A percentile compares a stretch with the other conserved stretches of the same genome.
Conservation (phyloP, 441 rosid species). For the Daphne laureola region DNA sequence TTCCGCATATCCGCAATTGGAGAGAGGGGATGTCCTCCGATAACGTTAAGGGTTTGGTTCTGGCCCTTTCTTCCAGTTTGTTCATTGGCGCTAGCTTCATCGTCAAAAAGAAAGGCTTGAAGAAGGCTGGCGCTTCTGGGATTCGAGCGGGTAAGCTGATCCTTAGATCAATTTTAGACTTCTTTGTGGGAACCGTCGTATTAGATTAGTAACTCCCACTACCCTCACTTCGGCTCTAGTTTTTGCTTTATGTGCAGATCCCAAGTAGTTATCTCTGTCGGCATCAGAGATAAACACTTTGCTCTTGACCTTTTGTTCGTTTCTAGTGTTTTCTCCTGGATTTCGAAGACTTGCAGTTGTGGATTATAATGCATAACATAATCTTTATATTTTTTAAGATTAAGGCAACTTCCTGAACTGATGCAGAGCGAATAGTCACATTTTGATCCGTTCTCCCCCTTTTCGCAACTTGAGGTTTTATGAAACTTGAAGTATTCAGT, state of each 20-base stretch:
- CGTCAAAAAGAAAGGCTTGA: conserved; percentile 50
- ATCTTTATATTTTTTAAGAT: too few species aligned
- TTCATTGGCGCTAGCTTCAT: conserved; percentile 62
- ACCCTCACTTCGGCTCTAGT: not conserved
- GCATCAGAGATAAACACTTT: too few species aligned
- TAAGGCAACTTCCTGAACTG: too few species aligned
- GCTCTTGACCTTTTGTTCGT: too few species aligned
- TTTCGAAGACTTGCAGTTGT: too few species aligned
- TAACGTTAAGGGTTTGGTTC: conserved; percentile 48
- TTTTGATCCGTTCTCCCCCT: too few species aligned
- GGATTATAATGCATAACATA: too few species aligned
- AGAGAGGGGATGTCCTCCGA: conserved; percentile 45
- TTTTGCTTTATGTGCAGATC: not conserved
- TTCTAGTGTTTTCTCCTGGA: too few species aligned
- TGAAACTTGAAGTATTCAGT: too few species aligned
- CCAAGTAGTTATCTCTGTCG: not conserved
- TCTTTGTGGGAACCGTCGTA: not conserved
- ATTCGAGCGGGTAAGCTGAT: conserved; percentile 49
- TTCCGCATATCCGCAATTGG: conserved; percentile 23
- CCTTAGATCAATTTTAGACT: too few species aligned
- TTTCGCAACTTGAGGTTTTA: too few species aligned
- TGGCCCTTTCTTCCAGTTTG: conserved; percentile 45
- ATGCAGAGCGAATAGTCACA: too few species aligned
- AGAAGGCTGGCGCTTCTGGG: conserved; percentile 52
- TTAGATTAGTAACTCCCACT: not conserved